A percentile compares a stretch with the other conserved stretches of the same genome.
Evolutionary conservation across 495 filamentous ascomycete species (phyloP).

Genomic region (Neurospora intermedia): DNA sequence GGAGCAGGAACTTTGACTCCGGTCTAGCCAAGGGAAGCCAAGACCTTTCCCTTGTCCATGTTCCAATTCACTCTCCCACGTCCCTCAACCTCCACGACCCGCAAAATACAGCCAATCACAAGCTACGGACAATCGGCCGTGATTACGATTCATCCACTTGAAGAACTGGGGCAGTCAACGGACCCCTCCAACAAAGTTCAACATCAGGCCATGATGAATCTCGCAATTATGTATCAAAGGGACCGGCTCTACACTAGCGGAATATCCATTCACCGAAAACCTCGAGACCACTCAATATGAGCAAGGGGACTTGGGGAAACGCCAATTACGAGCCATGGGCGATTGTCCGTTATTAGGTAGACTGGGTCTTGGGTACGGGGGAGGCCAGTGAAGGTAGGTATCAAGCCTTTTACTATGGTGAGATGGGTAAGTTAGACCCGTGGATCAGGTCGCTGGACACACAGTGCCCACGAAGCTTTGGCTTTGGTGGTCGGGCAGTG

Average conservation of each 20-base stretch:
- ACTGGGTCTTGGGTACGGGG: neutral
- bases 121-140: neutral
- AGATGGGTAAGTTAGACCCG: no score
- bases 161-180: neutral
- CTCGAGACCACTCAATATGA: neutral
- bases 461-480: no score
- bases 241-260: neutral
- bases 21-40: neutral
- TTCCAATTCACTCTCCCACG: neutral
- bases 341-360: neutral
- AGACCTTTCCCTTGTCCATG: neutral
- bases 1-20: neutral
- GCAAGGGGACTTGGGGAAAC: neutral
- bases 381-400: neutral
- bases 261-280: no score
- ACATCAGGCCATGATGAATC: neutral
- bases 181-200: neutral
- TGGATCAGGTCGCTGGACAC: no score
- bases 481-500: no score
- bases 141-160: neutral
- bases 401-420: no score
- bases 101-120: neutral
- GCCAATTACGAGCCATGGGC: neutral
- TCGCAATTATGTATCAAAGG: neutral
- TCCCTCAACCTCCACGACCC: neutral